Evolutionary conservation across 2,329 filamentous ascomycete genomes (phyloP).

Genomic region (Periconia digitata): DNA sequence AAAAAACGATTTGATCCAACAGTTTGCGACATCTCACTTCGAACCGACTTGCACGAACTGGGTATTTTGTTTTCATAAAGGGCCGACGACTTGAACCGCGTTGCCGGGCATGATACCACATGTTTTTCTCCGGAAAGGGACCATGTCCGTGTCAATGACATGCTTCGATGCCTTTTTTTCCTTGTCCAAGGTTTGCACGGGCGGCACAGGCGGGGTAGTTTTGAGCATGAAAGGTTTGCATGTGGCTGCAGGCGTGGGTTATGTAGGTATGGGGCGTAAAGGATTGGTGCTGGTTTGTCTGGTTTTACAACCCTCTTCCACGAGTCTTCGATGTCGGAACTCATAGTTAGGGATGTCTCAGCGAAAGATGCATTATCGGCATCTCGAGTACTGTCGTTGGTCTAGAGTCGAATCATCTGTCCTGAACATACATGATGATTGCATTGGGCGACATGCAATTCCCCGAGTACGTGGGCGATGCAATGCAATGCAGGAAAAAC

Average conservation of each 20-base stretch:
- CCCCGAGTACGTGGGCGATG: background rate
- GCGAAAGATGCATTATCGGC: background rate
- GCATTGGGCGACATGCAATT: background rate
- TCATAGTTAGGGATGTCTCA: background rate
- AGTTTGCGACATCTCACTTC: background rate
- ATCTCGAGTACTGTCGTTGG: no score
- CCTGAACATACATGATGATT: no score
- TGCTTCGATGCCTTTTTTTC: background rate
- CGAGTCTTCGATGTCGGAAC: background rate
- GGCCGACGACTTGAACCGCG: no score
- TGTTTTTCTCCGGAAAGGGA: background rate
- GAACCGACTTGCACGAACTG: background rate
- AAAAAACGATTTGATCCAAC: background rate
- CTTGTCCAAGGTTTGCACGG: background rate
- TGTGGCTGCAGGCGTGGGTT: background rate
- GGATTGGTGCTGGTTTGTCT: background rate
- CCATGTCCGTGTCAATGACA: background rate
- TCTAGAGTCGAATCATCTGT: no score
- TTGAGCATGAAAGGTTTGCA: background rate
- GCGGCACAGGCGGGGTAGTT: no score
- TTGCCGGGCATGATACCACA: background rate
- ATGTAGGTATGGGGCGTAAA: background rate
- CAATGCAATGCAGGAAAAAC: background rate
- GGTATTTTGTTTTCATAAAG: no score
- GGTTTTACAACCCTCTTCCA: background rate